Evolutionary conservation across 306 rosid species (phyloP), one percentile per base, ranked within the genome.

Genomic region (Sophora flavescens): DNA sequence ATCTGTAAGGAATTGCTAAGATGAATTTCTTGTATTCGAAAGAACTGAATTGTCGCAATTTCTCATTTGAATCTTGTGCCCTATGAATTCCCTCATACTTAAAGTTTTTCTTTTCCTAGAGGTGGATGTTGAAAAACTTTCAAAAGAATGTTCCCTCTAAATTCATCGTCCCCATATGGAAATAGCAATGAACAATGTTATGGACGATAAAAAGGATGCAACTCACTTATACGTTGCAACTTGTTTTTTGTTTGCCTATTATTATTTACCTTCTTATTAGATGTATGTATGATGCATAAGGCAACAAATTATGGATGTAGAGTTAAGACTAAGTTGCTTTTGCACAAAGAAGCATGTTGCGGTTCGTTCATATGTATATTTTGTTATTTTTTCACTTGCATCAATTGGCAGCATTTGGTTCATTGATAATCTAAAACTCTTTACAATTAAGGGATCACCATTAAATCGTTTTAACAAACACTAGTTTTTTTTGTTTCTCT

Each of bases 351-450:
- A 42, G 47, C 13, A 8, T 8, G 13, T 9, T 42, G 47, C 9
- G 13, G 9, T 8, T 9, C 9, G 0, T 2, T 42, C 3, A 42
- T 42, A 44, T 11, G 14, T 44, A 11, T 47, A 47, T 4, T 11
- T 11, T 47, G 15, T 47, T 47, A 42, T n/a, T 58, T 68, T 39
- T 52, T 58, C 63, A 69, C 41, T 48, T 14, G 63, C 52, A 57
- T 60, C 14, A 60, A 28, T 61, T 10, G 33, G 33, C 38, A 14
- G 62, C 35, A 9, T 17, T 4, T 78, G 3, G 17, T 68, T 57
- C 39, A 45, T 33, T 68, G 26, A 3, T 58, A 50, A 50, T 8
- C 28, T 36, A 13, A 50, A 63, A 50, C 16, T 33, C 28, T 6
- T 74, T 16, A 32, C 36, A 12, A 0, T 15, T n/a, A 10, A 58